A percentile compares a stretch with the other conserved stretches of the same genome.
These are phyloP conservation scores for Microdochium paspali DNA, from an alignment of 2,329 filamentous ascomycete genomes.

Conservation along the genomic window DNA sequence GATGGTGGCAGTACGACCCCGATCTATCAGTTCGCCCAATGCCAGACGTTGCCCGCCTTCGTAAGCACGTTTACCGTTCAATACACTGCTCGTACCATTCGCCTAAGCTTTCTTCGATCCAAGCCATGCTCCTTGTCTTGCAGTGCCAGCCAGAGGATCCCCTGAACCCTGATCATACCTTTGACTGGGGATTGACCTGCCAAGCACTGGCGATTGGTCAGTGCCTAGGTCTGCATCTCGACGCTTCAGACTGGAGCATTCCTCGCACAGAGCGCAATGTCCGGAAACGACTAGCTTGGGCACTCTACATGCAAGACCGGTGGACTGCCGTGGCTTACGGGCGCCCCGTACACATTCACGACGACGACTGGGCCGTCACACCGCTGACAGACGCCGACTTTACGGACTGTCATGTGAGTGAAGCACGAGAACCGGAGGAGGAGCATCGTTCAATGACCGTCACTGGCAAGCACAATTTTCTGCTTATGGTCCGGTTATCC, in stretches of 20 bases:
- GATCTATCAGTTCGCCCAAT: constrained; percentile 27
- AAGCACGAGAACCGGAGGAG: constrained; percentile 5
- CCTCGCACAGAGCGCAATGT: constrained; percentile 47
- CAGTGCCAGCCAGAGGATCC: constrained; percentile 23
- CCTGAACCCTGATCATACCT: background rate
- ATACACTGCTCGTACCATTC: constrained; percentile 23
- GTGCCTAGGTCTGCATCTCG: constrained; percentile 43
- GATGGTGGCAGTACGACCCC: constrained; percentile 44
- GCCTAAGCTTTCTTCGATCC: constrained; percentile 30
- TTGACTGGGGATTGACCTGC: constrained; percentile 27
- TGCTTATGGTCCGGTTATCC: constrained; percentile 35
- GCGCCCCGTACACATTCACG: constrained; percentile 38
- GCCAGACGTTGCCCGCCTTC: constrained; percentile 21
- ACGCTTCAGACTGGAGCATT: constrained; percentile 46
- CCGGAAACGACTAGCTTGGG: constrained; percentile 49
- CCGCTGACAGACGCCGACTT: constrained; percentile 10
- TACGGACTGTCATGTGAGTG: constrained; percentile 5
- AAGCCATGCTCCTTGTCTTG: constrained; percentile 31
- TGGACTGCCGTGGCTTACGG: constrained; percentile 44
- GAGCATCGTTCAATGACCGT: constrained; percentile 22
- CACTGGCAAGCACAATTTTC: constrained; percentile 30
- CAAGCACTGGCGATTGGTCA: constrained; percentile 40
- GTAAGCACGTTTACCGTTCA: constrained; percentile 20
- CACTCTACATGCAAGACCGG: constrained; percentile 51
- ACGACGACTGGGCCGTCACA: constrained; percentile 38